Conservation (phyloP, 192 early-diverging fungal species). For the Entomortierella chlamydospora region DNA sequence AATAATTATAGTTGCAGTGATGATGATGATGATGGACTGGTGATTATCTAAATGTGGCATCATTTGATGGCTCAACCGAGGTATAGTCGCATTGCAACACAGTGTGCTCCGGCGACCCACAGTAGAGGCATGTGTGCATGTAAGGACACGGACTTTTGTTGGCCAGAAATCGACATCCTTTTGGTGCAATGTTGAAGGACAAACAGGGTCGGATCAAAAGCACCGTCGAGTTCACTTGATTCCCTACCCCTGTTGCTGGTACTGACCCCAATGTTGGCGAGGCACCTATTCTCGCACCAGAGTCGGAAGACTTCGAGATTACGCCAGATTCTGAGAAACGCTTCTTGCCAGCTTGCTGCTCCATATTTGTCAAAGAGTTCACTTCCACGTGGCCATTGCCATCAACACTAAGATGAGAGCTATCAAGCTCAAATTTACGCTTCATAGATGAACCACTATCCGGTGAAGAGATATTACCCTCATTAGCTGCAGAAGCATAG, state of each 20-base stretch:
- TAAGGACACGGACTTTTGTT: constrained; percentile 48
- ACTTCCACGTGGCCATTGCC: neutral
- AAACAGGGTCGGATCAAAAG: constrained; percentile 43
- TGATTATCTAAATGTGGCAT: constrained; percentile 7
- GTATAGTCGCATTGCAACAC: constrained; percentile 50
- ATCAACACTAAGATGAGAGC: neutral
- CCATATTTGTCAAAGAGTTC: neutral
- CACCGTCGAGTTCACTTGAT: neutral
- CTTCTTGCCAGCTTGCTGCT: neutral
- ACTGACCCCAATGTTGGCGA: neutral
- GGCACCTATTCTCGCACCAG: neutral
- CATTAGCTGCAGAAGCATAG: neutral
- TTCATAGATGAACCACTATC: neutral
- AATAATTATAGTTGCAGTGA: neutral
- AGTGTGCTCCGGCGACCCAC: constrained; percentile 38
- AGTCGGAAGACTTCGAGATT: neutral
- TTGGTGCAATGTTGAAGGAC: constrained; percentile 53
- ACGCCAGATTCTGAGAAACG: neutral
- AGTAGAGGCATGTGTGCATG: constrained; percentile 47
- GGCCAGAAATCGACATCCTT: constrained; percentile 45
- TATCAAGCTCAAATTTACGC: neutral
- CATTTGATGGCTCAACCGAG: constrained; percentile 28
- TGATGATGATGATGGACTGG: neutral
- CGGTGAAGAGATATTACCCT: neutral
- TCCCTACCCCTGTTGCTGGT: neutral